Evolutionary conservation across 805 yeast genomes (phyloP), one percentile per base, ranked within the genome.

Genomic region (Saturnispora halmiae): DNA sequence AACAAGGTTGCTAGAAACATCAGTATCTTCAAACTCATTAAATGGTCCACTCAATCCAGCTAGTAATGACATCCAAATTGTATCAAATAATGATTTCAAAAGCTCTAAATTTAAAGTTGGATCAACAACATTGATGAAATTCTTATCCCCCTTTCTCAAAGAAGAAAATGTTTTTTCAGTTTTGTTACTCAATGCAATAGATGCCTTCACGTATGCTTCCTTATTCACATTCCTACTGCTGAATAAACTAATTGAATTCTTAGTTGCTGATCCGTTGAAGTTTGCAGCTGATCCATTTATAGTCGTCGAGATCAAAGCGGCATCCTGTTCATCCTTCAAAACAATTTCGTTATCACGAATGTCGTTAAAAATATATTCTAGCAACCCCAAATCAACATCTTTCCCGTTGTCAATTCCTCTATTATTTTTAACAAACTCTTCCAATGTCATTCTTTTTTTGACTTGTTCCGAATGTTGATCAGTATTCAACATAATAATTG

Each of bases 1-100:
- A 40, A 92, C 63, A 50, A 96, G 80, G 7, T 72, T 61, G 37
- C 67, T 72, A 4, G 83, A 73, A 9, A 82, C 72, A 41, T 79
- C 86, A 16, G 69, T 72, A 50, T 84, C 92, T 50, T 83, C 87
- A 47, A 81, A 79, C 41, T 86, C 96, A 55, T 82, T 86, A 66
- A 88, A 87, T 5, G 96, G 94, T 3, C 94, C 90, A 0, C 96
- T 87, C 37, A 92, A 68, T 1, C 94, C 96, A 6, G 97, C 97
- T 49, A 92, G 69, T 36, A 92, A 75, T 0, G 96, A 86, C 96
- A 94, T 88, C 99, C 99, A 92, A 33, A 83, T 65, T 14, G 85
- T 85, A 52, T 90, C 96, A 63, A 92, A 90, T 55, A 94, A 84
- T 1, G 96, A 88, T 56, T 75, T 81, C 13, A 90, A 95, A 56